These are phyloP conservation scores for Fusarium pininemorale DNA, from an alignment of 2,329 filamentous ascomycete genomes.

Conservation along the genomic window DNA sequence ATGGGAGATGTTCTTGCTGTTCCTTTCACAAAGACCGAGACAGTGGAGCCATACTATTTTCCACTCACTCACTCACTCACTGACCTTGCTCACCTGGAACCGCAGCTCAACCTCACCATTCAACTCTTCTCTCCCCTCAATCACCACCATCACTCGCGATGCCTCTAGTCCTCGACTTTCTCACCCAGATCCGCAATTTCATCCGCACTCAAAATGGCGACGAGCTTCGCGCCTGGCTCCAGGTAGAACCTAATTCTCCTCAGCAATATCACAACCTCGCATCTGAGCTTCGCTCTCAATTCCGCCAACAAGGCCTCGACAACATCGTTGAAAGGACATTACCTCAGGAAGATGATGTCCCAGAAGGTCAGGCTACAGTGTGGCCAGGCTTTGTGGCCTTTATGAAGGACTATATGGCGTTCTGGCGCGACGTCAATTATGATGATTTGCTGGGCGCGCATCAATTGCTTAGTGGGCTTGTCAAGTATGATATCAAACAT, in stretches of 20 bases:
- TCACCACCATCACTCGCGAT: conserved; percentile 51
- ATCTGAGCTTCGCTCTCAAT: conserved; percentile 70
- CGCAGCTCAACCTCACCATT: conserved; percentile 9
- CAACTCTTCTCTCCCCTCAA: not conserved
- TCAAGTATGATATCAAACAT: conserved; percentile 68
- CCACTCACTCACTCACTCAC: not conserved
- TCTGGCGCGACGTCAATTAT: conserved; percentile 82
- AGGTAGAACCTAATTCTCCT: conserved; percentile 76
- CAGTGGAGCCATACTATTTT: conserved; percentile 36
- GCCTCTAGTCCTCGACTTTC: conserved; percentile 73
- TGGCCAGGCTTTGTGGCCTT: conserved; percentile 85
- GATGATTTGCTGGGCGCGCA: conserved; percentile 80
- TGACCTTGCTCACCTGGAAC: not conserved
- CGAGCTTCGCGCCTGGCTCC: conserved; percentile 74
- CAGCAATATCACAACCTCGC: conserved; percentile 74
- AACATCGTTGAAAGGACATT: conserved; percentile 70
- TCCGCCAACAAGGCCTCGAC: conserved; percentile 64
- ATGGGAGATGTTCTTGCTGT: not conserved
- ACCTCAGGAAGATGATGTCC: conserved; percentile 70
- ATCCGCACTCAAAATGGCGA: conserved; percentile 71
- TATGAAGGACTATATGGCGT: conserved; percentile 81
- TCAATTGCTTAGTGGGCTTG: conserved; percentile 74
- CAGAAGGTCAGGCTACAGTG: conserved; percentile 69
- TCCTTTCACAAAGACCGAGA: not conserved
- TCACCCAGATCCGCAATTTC: conserved; percentile 65